Evolutionary conservation across 805 yeast species (phyloP), one percentile per base, ranked within the genome.

Genomic region (Candida orba): DNA sequence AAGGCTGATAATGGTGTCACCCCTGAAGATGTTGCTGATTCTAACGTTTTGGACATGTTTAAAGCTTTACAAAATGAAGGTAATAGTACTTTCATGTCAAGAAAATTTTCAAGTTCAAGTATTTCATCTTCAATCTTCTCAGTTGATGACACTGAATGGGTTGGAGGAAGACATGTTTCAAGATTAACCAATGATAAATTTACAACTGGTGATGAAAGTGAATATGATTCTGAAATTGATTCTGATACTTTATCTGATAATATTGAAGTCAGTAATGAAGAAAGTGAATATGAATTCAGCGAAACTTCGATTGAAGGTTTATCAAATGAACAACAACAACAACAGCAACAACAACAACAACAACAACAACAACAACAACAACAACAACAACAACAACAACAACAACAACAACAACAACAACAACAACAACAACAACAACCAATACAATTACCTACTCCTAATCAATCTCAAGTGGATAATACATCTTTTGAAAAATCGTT

Each of bases 1-100:
- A 75, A 65, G 54, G 70, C 84, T 23, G 63, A 69, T 38, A 75
- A 75, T 51, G 82, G 81, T 13, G 41, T 69, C 18, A 63, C 69
- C 3, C 67, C 75, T 47, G 63, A 56, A 37, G 73, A 67, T 47
- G 64, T 72, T 41, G 65, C 71, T 13, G 72, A 66, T 46, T 56
- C 55, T 40, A 59, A 62, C 42, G 63, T 62, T 9, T 45, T 63
- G 45, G 63, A 59, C 40, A 41, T 60, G 24, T 62, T 64, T 39
- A 59, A 60, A 39, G 46, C 34, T 10, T 22, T 36, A n/a, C 36
- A 40, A 14, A 30, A 8, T 14, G 36, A 39, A 13, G 20, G 20
- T 4, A 6, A 12, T 27, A 23, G 37, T 35, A 18, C 27, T 2
- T 27, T 8, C 8, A 54, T 54, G 52, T 40, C 51, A 6, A 57